Base-by-base conservation (phyloP, 306 rosid genomes). In the Pachyrhizus erosus region DNA sequence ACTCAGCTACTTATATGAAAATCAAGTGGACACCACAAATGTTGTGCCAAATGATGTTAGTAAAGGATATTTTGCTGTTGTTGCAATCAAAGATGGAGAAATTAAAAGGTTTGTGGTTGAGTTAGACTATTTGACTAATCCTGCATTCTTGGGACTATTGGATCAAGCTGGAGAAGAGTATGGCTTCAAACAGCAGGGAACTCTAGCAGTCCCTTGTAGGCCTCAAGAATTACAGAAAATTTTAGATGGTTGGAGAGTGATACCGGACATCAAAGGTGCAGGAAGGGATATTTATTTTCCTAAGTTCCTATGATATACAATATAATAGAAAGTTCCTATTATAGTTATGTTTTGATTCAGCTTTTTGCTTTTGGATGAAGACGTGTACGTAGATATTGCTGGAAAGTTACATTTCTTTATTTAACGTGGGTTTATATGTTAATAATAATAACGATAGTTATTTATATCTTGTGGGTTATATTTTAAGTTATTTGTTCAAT, bases 131-230 rank as follows among this genome's bases (percentile, higher is more conserved):
- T 81, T 93, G 68, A 80, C 71, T 18, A 73, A 89, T 78, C 96
- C 96, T 45, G 83, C 73, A 65, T 93, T 93, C 75, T 58, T 87
- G 86, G 89, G 77, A 66, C 70, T 93, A 10, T 83, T 91, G 15
- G 90, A 91, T 73, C 83, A 84, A 45, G 94, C 94, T 34, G 55
- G 74, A 77, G 90, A 90, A 81, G 96, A 90, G 75, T 91, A 79
- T 84, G 94, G 96, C 18, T 89, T 87, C 68, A 79, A 68, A 27
- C 94, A 91, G 52, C 66, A 80, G 67, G 96, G 97, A 55, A 88
- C 94, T 76, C 91, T 91, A n/a, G 84, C 78, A n/a, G 78, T 92
- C 76, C 95, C 95, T 7, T 92, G 93, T 77, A 37, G 37, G 18
- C 95, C 93, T 23, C 85, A 70, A 15, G 93, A 91, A 12, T 55